phyloP scores from a whole-genome alignment of 495 filamentous ascomycete species.

The Oidiodendron maius region DNA sequence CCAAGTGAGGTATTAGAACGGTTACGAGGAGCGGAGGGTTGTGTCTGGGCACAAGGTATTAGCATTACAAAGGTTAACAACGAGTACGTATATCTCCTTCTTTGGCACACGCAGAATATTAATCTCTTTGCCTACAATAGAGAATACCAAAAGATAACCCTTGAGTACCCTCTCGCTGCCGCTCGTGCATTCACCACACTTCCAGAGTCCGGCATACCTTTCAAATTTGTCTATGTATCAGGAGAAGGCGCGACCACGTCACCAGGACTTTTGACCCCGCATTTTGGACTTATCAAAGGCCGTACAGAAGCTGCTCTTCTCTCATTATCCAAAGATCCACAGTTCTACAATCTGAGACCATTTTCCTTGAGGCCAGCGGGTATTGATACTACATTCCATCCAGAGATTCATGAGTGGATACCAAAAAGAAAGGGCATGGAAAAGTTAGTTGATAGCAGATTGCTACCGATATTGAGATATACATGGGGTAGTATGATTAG shows the following conservation, averaged over 20 bases:
- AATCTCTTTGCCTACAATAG: no score
- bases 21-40: slow-evolving; percentile 56
- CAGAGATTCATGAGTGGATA: slow-evolving; percentile 12
- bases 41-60: slow-evolving; percentile 67
- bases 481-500: slow-evolving; percentile 25
- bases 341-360: slow-evolving; percentile 30
- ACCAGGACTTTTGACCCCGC: slow-evolving; percentile 44
- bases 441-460: slow-evolving; percentile 10
- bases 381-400: slow-evolving; percentile 7
- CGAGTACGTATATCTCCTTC: slow-evolving; percentile 37
- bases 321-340: slow-evolving; percentile 31
- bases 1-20: slow-evolving; percentile 46
- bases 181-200: slow-evolving; percentile 55
- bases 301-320: slow-evolving; percentile 50
- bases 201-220: slow-evolving; percentile 35
- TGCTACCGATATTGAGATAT: slow-evolving; percentile 16
- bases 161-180: slow-evolving; percentile 55
- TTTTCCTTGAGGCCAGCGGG: slow-evolving; percentile 27
- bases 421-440: not conserved
- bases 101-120: no score
- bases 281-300: slow-evolving; percentile 59
- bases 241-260: slow-evolving; percentile 47
- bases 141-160: slow-evolving; percentile 62
- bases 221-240: slow-evolving; percentile 68
- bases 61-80: slow-evolving; percentile 51